Percentiles rank a stretch among this genome's conserved stretches.
Conservation (phyloP, 768 basidiomycete genomes). For the Russula olivacea region DNA sequence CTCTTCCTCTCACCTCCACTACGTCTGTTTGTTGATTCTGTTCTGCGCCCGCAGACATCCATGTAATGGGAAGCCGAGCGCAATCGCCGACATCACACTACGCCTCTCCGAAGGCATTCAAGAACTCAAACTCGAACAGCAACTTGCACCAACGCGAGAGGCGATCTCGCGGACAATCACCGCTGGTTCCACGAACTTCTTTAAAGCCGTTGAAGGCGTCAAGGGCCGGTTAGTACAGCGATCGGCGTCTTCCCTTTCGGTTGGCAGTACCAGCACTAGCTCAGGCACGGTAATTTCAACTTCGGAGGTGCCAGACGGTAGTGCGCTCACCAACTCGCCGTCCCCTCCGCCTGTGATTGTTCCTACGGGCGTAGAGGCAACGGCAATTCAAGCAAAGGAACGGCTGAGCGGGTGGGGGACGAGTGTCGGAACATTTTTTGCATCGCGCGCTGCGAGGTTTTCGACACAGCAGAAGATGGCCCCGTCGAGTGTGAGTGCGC, state of each 20-base stretch:
- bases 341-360: background rate
- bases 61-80: conserved; percentile 83
- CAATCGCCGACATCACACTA: conserved; percentile 86
- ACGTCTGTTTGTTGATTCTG: background rate
- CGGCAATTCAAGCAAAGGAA: conserved; percentile 22
- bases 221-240: conserved; percentile 62
- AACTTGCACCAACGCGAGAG: conserved; percentile 88
- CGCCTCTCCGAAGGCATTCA: conserved; percentile 91
- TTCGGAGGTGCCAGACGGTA: conserved; percentile 26
- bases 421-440: conserved; percentile 25
- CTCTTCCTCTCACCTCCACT: conserved; percentile 2
- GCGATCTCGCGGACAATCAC: conserved; percentile 74
- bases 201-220: conserved; percentile 89
- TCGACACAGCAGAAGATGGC: conserved; percentile 2
- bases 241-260: conserved; percentile 25
- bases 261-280: conserved; percentile 23
- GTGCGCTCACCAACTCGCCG: conserved; percentile 21
- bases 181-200: conserved; percentile 70
- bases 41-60: conserved; percentile 59
- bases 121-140: conserved; percentile 88
- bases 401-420: conserved; percentile 21
- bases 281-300: conserved; percentile 30
- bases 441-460: conserved; percentile 16
- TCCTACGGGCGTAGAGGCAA: conserved; percentile 26
- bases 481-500: conserved; percentile 10